These are phyloP conservation scores for Macrolepiota albuminosa DNA, from an alignment of 768 basidiomycete species.

Conservation along the genomic window DNA sequence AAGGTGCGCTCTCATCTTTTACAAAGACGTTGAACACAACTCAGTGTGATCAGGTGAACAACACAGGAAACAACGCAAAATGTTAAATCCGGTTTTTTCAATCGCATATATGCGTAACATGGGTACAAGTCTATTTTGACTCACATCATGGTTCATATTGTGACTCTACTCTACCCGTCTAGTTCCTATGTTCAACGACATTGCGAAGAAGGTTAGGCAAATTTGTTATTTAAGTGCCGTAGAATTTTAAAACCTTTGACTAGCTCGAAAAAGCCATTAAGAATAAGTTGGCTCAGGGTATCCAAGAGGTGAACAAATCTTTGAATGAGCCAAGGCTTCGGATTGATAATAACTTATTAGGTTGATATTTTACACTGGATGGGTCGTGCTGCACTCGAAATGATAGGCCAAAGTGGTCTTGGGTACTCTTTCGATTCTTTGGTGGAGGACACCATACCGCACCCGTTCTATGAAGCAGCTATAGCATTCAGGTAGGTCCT, in stretches of 20 bases:
- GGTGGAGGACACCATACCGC: neutral
- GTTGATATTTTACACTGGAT: neutral
- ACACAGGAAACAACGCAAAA: neutral
- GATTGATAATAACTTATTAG: neutral
- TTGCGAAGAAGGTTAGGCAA: slow-evolving; percentile 12
- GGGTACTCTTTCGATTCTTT: neutral
- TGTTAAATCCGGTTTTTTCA: slow-evolving; percentile 11
- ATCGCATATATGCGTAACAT: slow-evolving; percentile 11
- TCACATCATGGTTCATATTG: neutral
- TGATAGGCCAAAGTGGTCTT: neutral
- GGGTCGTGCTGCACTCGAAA: neutral
- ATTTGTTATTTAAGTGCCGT: neutral
- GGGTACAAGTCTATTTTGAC: neutral
- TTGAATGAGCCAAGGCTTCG: neutral
- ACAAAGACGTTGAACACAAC: neutral
- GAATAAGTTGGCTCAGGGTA: neutral
- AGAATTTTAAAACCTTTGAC: neutral
- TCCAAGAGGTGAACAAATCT: slow-evolving; percentile 3
- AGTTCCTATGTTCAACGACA: slow-evolving; percentile 12
- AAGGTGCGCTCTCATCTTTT: neutral
- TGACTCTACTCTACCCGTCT: neutral
- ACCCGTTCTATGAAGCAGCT: slow-evolving; percentile 4
- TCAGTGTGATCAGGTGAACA: slow-evolving; percentile 2
- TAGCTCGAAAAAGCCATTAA: slow-evolving; percentile 8
- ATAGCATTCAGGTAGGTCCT: slow-evolving; percentile 5